Conservation (phyloP, 2,329 filamentous ascomycete species). For the Chaetomiaceae sp. region DNA sequence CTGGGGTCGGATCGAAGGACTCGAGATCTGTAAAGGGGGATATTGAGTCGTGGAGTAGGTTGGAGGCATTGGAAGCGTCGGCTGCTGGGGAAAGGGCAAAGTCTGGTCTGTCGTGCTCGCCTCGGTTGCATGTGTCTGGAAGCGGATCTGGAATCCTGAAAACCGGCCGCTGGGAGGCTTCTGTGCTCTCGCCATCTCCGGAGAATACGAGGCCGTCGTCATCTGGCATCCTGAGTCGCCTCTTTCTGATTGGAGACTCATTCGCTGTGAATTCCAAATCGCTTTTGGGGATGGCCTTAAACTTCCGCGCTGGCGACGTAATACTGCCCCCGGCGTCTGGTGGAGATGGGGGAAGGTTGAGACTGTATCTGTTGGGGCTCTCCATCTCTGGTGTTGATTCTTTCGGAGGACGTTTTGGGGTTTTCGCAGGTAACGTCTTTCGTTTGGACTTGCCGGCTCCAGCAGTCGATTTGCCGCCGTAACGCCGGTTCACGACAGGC, state of each 20-base stretch:
- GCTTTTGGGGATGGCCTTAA: slow-evolving; percentile 3
- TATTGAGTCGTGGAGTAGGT: neutral
- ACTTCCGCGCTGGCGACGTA: neutral
- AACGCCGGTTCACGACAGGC: neutral
- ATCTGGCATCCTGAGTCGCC: slow-evolving; percentile 2
- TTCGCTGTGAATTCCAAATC: neutral
- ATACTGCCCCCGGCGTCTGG: neutral
- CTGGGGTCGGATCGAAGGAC: slow-evolving; percentile 22
- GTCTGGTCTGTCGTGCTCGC: neutral
- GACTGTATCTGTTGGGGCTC: neutral
- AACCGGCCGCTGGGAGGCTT: slow-evolving; percentile 9
- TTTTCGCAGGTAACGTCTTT: neutral
- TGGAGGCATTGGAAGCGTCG: neutral
- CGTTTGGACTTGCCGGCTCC: neutral
- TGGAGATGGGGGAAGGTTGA: neutral
- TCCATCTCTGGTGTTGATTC: neutral
- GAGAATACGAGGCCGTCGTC: neutral
- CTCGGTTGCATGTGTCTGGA: slow-evolving; percentile 1
- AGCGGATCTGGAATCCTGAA: slow-evolving; percentile 16
- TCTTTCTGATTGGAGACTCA: slow-evolving; percentile 9
- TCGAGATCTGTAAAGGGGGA: slow-evolving; percentile 16
- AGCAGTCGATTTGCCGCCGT: neutral
- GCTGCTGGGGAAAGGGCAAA: neutral
- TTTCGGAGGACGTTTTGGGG: neutral
- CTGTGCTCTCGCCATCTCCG: neutral